A percentile compares a stretch with the other conserved stretches of the same genome.
These are phyloP conservation scores for Barnettozyma sucrosica DNA, from an alignment of 805 yeast species.

Conservation along the genomic window DNA sequence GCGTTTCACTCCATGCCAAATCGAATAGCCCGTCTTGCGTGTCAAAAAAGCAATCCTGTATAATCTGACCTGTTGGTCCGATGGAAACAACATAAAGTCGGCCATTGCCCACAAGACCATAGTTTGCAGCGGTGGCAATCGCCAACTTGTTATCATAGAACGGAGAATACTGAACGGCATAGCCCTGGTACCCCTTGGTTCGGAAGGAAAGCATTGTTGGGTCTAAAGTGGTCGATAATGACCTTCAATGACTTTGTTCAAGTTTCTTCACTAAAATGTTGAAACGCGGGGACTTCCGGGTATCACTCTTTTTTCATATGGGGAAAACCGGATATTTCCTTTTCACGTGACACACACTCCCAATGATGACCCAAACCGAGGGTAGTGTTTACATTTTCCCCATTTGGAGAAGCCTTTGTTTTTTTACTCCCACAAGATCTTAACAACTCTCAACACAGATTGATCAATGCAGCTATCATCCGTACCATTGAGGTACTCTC, in stretches of 20 bases:
- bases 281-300: neutral
- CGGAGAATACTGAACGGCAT: slow-evolving; percentile 85
- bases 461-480: slow-evolving; percentile 6
- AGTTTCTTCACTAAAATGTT: neutral
- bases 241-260: neutral
- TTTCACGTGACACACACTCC: neutral
- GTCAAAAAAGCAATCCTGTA: slow-evolving; percentile 55
- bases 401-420: neutral
- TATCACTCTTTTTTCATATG: too few species aligned
- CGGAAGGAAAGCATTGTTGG: slow-evolving; percentile 59
- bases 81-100: slow-evolving; percentile 66
- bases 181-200: slow-evolving; percentile 81
- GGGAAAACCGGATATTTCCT: too few species aligned
- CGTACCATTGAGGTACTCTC: slow-evolving; percentile 21
- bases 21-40: slow-evolving; percentile 94
- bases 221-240: neutral
- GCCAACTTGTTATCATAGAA: slow-evolving; percentile 86
- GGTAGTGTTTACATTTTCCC: slow-evolving; percentile 2
- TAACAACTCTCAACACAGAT: neutral
- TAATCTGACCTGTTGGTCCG: slow-evolving; percentile 56
- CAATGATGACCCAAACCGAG: too few species aligned
- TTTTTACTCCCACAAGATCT: neutral
- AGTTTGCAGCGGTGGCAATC: slow-evolving; percentile 87
- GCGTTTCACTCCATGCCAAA: slow-evolving; percentile 82
- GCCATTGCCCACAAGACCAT: slow-evolving; percentile 93